Evolutionary conservation across 768 basidiomycete species (phyloP), one percentile per base, ranked within the genome.

Genomic region (Rhodotorula sphaerocarpa): DNA sequence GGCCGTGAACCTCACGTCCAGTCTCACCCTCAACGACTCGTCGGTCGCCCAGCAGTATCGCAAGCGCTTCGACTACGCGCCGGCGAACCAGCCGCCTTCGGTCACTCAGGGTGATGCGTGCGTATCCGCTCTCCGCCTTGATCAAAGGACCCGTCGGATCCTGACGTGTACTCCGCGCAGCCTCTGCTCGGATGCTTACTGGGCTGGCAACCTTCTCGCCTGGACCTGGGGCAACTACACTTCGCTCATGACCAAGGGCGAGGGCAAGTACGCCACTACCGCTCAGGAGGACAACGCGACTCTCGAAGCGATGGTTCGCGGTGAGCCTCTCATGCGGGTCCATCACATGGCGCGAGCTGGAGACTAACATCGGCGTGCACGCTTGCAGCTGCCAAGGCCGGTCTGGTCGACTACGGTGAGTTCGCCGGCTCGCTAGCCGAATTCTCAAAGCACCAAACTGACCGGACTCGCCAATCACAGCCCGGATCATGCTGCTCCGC

Each of bases 151-250:
- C 10, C 9, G 39, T 10, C 39, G 9, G 39, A 39, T 18, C 39
- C 9, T 39, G n/a, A 11, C 27, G 50, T 5, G 10, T 12, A 25
- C 51, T 3, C n/a, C 18, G 6, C 18, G n/a, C 51, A 61, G 47
- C 43, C 43, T 45, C 21, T 33, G 27, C 28, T 44, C 43, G 18
- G 77, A 79, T 62, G 70, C 67, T 41, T 79, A 67, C 62, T 79
- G 70, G 66, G 71, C 74, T 23, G 79, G 79, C 45, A 64, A 65
- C 5, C 64, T 78, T 30, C 75, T 79, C 30, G 71, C 64, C n/a
- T 73, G 72, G 51, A 70, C 73, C 3, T 77, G 79, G 66, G 77
- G 74, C 48, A 77, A 78, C 70, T 74, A 74, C 61, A 78, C 77
- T 18, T 31, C 36, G 30, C 61, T 77, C 27, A 73, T 75, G 70